Conservation (phyloP, 176 grass and related monocot species). For the Triticum aestivum region IWGSC_CS_RefSeq_v2.1 NC_057814.1:225990945-225991444, state of each 20-base stretch:
- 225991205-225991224: neutral
- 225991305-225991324: conserved; percentile 24
- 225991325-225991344: conserved; percentile 89
- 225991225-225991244: neutral
- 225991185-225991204: neutral
- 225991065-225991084: neutral
- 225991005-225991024: neutral
- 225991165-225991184: conserved; percentile 10
- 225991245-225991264: too few relatives aligned
- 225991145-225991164: neutral
- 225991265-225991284: conserved; percentile 1
- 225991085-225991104: neutral
- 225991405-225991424: conserved; percentile 48
- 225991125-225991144: neutral
- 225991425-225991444: conserved; percentile 66
- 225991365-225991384: conserved; percentile 73
- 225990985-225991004: neutral
- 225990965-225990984: neutral
- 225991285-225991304: neutral
- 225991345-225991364: conserved; percentile 58
- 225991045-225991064: neutral
- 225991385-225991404: conserved; percentile 38
- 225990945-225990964: neutral
- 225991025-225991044: neutral
- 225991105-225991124: conserved; percentile 4